Percentiles rank a stretch among this genome's conserved stretches.
Conservation (phyloP, 2,329 filamentous ascomycete genomes). For the Aspergillus latus region DNA sequence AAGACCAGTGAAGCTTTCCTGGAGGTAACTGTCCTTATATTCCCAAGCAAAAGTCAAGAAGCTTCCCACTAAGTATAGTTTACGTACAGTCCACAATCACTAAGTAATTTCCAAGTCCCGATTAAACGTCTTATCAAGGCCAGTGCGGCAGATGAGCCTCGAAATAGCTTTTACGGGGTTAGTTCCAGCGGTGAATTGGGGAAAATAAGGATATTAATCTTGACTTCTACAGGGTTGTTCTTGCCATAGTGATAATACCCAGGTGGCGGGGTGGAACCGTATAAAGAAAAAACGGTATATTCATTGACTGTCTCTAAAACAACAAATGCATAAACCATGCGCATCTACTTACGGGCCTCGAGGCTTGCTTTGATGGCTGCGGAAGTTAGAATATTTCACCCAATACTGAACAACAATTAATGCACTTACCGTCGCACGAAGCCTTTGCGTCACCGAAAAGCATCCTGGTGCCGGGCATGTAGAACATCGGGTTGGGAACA, state of each 20-base stretch:
- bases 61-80: too few species aligned
- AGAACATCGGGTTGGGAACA: slow-evolving; percentile 92
- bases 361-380: slow-evolving; percentile 46
- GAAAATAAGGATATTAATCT: not conserved
- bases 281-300: not conserved
- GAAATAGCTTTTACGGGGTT: too few species aligned
- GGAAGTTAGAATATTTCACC: slow-evolving; percentile 9
- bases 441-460: slow-evolving; percentile 86
- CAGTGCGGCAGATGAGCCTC: not conserved
- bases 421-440: slow-evolving; percentile 69
- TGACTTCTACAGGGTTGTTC: not conserved
- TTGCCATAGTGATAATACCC: not conserved
- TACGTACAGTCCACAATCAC: too few species aligned
- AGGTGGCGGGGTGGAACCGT: too few species aligned
- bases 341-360: slow-evolving; percentile 31
- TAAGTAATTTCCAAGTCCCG: too few species aligned
- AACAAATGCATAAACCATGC: not conserved
- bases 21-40: too few species aligned
- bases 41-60: too few species aligned
- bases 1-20: too few species aligned
- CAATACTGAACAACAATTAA: not conserved
- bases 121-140: too few species aligned
- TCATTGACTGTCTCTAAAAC: not conserved
- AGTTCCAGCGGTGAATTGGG: not conserved
- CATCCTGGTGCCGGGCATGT: slow-evolving; percentile 87